phyloP scores from a whole-genome alignment of 306 rosid species.

The Vigna angularis region DNA sequence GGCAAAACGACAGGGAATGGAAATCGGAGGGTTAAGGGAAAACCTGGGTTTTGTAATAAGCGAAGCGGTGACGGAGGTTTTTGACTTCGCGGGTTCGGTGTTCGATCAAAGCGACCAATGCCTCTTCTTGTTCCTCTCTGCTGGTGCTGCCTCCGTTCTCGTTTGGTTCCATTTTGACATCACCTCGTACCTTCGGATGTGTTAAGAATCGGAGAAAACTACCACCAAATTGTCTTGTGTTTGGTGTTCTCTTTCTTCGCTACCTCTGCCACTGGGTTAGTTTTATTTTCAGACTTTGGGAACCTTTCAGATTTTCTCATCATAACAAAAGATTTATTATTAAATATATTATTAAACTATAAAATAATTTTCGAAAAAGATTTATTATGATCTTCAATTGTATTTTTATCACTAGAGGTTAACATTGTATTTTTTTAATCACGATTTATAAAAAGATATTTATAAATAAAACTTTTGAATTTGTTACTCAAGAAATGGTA shows the following conservation, averaged over 20 bases:
- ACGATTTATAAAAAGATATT: no score
- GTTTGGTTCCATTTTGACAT: conserved; percentile 40
- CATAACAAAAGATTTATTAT: no score
- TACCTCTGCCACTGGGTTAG: background rate
- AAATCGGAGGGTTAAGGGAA: background rate
- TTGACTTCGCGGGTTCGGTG: conserved; percentile 81
- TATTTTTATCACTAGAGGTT: no score
- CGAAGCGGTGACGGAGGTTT: conserved; percentile 61
- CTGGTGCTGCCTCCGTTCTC: conserved; percentile 32
- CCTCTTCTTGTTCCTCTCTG: conserved; percentile 79
- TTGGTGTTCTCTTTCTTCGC: background rate
- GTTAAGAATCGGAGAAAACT: background rate
- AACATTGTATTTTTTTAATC: no score
- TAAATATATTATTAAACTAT: no score
- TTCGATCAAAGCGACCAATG: conserved; percentile 82
- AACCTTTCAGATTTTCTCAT: no score
- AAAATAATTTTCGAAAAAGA: no score
- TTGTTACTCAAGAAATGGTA: no score
- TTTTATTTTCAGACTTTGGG: background rate
- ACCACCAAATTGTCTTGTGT: background rate
- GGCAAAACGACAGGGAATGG: background rate
- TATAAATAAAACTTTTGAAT: no score
- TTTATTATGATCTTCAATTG: no score
- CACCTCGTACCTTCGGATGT: background rate
- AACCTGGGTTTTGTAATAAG: conserved; percentile 83